Evolutionary conservation across 495 filamentous ascomycete species (phyloP).

Genomic region (Penicillium dipodomyicola): DNA sequence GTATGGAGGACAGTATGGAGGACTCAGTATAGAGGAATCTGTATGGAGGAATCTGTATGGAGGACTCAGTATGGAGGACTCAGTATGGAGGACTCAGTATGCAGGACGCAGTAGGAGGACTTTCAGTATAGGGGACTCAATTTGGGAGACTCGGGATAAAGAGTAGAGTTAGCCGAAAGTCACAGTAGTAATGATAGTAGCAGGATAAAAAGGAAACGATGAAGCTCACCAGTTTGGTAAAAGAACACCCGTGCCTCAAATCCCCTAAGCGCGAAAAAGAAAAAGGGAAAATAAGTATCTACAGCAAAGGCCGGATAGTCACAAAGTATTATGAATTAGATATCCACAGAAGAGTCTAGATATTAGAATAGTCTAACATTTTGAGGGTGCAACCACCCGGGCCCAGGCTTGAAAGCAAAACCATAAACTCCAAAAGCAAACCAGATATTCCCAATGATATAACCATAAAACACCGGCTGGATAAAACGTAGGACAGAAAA

Average conservation of each 20-base stretch:
- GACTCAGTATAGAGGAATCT: not conserved
- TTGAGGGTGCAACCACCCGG: constrained; percentile 19
- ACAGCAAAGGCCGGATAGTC: constrained; percentile 1
- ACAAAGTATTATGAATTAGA: constrained; percentile 21
- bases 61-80: not conserved
- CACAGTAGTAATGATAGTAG: not conserved
- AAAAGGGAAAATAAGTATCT: not conserved
- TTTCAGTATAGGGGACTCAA: not conserved
- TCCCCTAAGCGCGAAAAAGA: not conserved
- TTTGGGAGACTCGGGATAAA: not conserved
- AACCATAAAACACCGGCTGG: constrained; percentile 23
- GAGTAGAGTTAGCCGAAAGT: not conserved
- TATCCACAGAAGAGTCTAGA: constrained; percentile 24
- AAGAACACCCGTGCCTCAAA: not conserved
- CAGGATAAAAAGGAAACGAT: not conserved
- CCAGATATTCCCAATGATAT: constrained; percentile 29
- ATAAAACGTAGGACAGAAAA: constrained; percentile 18
- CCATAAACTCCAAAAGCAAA: constrained; percentile 29
- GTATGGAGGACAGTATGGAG: not conserved
- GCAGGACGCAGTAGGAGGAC: not conserved
- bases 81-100: not conserved
- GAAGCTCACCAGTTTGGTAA: not conserved
- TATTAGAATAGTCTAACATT: constrained; percentile 33
- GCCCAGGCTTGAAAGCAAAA: constrained; percentile 10
- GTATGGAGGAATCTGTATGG: not conserved